Conservation (phyloP, 164 flowering plant genomes). For the Tetrastigma voinierianum region DNA sequence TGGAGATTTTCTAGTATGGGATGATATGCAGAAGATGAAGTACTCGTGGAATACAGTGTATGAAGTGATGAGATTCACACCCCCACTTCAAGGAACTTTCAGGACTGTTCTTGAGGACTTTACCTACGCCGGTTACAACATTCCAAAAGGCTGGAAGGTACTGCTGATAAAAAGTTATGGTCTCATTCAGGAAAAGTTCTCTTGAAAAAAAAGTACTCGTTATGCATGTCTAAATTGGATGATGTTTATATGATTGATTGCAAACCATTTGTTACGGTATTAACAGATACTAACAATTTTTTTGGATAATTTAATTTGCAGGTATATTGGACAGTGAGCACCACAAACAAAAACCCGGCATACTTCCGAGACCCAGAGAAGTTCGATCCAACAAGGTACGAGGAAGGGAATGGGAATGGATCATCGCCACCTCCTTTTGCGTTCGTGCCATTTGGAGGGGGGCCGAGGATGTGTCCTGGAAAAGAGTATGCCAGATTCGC, state of each 20-base stretch:
- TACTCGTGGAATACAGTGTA: conserved; percentile 24
- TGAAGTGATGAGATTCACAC: conserved; percentile 24
- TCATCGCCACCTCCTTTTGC: too few relatives aligned
- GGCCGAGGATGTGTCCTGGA: too few relatives aligned
- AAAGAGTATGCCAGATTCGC: too few relatives aligned
- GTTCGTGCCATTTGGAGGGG: too few relatives aligned
- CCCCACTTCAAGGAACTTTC: conserved; percentile 26
- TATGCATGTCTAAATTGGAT: too few relatives aligned
- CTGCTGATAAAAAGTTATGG: too few relatives aligned
- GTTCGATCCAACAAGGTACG: conserved; percentile 22
- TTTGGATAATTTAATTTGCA: conserved; percentile 1
- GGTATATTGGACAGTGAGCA: conserved; percentile 22
- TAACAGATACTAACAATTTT: too few relatives aligned
- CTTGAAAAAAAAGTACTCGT: too few relatives aligned
- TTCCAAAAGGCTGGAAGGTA: conserved; percentile 36
- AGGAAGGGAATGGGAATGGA: neutral
- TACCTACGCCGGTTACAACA: conserved; percentile 23
- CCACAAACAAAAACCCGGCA: conserved; percentile 14
- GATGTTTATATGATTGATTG: too few relatives aligned
- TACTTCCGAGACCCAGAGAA: conserved; percentile 17
- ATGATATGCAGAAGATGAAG: conserved; percentile 26
- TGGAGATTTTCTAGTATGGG: conserved; percentile 21
- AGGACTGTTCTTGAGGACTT: conserved; percentile 22
- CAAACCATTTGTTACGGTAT: too few relatives aligned
- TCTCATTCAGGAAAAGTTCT: too few relatives aligned